Base-by-base conservation (phyloP, 306 rosid species). In the Inga laurina region DNA sequence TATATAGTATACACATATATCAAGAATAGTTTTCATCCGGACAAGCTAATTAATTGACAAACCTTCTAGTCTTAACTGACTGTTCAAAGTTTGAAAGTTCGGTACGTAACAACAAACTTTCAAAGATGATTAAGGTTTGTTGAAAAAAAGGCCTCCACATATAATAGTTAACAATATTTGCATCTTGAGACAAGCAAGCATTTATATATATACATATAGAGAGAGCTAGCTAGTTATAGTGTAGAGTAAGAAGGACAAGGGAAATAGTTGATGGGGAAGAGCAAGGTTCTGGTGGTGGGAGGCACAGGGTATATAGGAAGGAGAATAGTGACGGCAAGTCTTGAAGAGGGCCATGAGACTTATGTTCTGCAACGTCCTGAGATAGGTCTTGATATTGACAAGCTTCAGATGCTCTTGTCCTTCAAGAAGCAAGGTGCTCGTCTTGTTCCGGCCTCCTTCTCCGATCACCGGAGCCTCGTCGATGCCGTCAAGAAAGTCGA, bases 281-380 rank as follows among this genome's bases (percentile, higher is more conserved):
- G 92, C 83, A 92, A 86, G 89, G 94, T 95, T 82, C 91, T 95
- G 2, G 94, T 95, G 14, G 97, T 93, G 8, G 97, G 98, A 3
- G 97, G 94, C 49, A 93, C 88, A 3, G 97, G 98, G 7, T 95
- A 93, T 66, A 10, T 95, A 4, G 97, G 97, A 13, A 85, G 87
- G 87, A 91, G 97, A 61, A 86, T 95, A 6, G 98, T 95, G 4
- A 86, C 22, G 74, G 97, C 97, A 21, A 87, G 97, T 41, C 78
- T 95, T 3, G 92, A 73, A 39, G 75, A 86, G 19, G 97, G 98
- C 10, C 92, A 95, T 21, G 86, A 79, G 9, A 93, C 97, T 18
- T 93, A 61, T 30, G 97, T 95, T 56, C 75, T 95, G 62, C 92
- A 87, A 24, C 79, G 98, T 8, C 87, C 89, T 0, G 97, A 95